Conservation (phyloP, 176 grass and related monocot species). For the Hyparrhenia diplandra region DNA sequence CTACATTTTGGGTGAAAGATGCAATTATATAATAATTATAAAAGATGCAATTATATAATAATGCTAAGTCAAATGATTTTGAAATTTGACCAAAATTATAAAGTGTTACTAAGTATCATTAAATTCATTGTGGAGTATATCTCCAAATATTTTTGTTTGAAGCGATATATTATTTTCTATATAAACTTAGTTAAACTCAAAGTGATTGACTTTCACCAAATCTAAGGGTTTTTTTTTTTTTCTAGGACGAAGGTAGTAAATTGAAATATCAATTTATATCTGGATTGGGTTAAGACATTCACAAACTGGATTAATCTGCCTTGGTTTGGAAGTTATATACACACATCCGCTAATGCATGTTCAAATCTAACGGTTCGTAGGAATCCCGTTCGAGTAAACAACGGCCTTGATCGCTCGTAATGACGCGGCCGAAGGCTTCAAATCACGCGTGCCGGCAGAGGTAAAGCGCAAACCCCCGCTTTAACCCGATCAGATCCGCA, state of each 20-base stretch:
- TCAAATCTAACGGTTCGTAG: background rate
- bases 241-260: background rate
- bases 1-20: no score
- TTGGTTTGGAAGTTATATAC: background rate
- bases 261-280: background rate
- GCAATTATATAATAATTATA: no score
- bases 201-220: background rate
- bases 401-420: background rate
- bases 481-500: conserved; percentile 35
- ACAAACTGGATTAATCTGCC: background rate
- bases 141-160: no score
- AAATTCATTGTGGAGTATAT: no score
- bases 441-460: background rate
- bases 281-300: background rate
- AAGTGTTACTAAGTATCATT: no score
- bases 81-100: no score
- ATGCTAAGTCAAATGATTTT: background rate
- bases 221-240: background rate
- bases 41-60: no score
- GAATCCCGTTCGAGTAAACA: background rate
- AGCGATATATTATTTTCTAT: background rate
- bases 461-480: background rate
- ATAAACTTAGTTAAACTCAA: no score
- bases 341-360: background rate
- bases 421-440: conserved; percentile 27